These are phyloP conservation scores for Catharanthus roseus DNA, from an alignment of 257 asterid species.

Conservation along the genomic window DNA sequence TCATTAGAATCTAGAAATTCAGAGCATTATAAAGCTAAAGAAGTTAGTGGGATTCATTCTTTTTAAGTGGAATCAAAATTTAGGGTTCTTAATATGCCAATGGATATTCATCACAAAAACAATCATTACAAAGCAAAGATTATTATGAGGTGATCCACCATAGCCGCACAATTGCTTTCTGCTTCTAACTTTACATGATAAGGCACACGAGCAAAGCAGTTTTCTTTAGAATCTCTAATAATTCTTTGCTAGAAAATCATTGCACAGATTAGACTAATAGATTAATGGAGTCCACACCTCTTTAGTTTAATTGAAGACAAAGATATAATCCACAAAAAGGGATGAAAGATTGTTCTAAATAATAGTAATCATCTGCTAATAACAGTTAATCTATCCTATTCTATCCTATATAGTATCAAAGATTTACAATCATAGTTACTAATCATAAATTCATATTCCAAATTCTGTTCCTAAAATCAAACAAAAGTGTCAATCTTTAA, in stretches of 20 bases:
- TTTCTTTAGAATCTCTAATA: too few relatives aligned
- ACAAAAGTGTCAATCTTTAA: neutral
- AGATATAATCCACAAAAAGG: neutral
- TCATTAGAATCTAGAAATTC: neutral
- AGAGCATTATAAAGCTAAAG: too few relatives aligned
- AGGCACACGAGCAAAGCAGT: neutral
- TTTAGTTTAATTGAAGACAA: neutral
- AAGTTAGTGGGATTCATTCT: too few relatives aligned
- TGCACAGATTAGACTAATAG: neutral
- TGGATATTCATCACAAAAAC: neutral
- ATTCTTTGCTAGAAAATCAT: neutral
- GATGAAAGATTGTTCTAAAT: neutral
- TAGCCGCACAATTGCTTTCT: neutral
- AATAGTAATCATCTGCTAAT: neutral
- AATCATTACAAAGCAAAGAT: constrained; percentile 1
- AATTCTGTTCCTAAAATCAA: neutral
- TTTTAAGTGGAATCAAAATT: neutral
- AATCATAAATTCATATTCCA: neutral
- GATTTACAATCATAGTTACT: neutral
- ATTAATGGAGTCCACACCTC: neutral
- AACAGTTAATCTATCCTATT: neutral
- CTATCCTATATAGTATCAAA: neutral
- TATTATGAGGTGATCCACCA: neutral
- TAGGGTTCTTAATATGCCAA: neutral
- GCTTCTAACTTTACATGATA: neutral